Conservation (phyloP, 2,329 filamentous ascomycete genomes). For the Colletotrichum sp. region DNA sequence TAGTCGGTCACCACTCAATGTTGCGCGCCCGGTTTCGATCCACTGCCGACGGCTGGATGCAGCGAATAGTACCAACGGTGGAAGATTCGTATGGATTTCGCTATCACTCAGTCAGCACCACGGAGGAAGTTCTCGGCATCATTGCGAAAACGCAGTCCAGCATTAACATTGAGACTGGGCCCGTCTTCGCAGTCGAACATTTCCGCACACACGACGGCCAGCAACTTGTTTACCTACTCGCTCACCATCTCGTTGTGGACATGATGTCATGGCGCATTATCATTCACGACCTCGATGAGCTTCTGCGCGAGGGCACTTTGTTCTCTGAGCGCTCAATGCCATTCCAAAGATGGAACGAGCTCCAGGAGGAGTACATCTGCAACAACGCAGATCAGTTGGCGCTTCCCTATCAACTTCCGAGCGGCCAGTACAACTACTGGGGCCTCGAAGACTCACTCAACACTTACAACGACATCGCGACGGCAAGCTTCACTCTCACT, state of each 20-base stretch:
- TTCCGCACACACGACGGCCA: constrained; percentile 48
- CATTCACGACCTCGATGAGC: constrained; percentile 53
- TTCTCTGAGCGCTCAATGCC: constrained; percentile 49
- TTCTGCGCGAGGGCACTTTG: constrained; percentile 49
- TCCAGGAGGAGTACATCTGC: constrained; percentile 44
- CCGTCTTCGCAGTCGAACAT: constrained; percentile 55
- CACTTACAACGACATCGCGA: constrained; percentile 47
- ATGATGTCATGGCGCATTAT: constrained; percentile 56
- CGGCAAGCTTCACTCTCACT: constrained; percentile 47
- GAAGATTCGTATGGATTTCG: constrained; percentile 48
- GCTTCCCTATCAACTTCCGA: constrained; percentile 43
- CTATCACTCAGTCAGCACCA: constrained; percentile 43
- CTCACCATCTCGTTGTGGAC: constrained; percentile 59
- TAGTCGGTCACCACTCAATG: constrained; percentile 57
- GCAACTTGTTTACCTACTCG: constrained; percentile 53
- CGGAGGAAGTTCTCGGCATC: constrained; percentile 44
- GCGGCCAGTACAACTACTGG: constrained; percentile 53
- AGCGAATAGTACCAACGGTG: constrained; percentile 45
- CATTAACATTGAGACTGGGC: constrained; percentile 55
- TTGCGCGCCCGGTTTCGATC: constrained; percentile 51
- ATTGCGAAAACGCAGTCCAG: constrained; percentile 45
- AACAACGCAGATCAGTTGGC: constrained; percentile 27
- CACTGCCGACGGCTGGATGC: constrained; percentile 47
- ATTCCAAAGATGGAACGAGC: constrained; percentile 55
- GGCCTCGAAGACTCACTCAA: constrained; percentile 46